These are phyloP conservation scores for Yamadazyma kitorensis DNA, from an alignment of 805 yeast genomes.

Conservation along the genomic window DNA sequence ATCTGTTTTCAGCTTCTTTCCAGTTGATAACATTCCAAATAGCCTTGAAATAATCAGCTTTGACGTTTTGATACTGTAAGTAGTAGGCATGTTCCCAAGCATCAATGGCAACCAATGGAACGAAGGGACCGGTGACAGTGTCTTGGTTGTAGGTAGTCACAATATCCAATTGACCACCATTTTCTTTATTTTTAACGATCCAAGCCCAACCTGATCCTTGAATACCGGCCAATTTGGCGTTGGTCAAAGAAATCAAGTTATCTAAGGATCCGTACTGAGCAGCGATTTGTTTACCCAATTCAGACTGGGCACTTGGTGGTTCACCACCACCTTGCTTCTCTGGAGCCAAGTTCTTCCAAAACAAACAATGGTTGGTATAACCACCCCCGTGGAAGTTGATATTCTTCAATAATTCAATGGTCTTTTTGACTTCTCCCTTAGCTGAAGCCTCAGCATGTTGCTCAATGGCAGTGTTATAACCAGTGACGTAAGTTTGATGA, in stretches of 20 bases:
- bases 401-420: constrained; percentile 42
- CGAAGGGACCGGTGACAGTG: constrained; percentile 42
- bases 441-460: constrained; percentile 22
- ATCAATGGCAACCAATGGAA: constrained; percentile 49
- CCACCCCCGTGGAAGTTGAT: constrained; percentile 54
- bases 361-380: constrained; percentile 47
- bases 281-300: constrained; percentile 35
- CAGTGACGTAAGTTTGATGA: constrained; percentile 49
- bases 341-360: constrained; percentile 51
- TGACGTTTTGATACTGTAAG: constrained; percentile 51
- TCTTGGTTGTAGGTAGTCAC: constrained; percentile 49
- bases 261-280: constrained; percentile 47
- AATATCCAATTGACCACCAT: constrained; percentile 42
- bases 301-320: constrained; percentile 44
- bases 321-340: constrained; percentile 54
- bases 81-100: constrained; percentile 57
- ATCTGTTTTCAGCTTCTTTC: constrained; percentile 50
- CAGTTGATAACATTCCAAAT: constrained; percentile 52
- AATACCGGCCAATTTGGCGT: constrained; percentile 43
- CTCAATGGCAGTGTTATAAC: constrained; percentile 44
- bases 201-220: constrained; percentile 58
- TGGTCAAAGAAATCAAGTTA: constrained; percentile 39
- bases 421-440: constrained; percentile 27
- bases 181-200: constrained; percentile 44
- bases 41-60: constrained; percentile 48